Conservation (phyloP, 2,329 filamentous ascomycete species). For the Knoxdaviesia capensis region DNA sequence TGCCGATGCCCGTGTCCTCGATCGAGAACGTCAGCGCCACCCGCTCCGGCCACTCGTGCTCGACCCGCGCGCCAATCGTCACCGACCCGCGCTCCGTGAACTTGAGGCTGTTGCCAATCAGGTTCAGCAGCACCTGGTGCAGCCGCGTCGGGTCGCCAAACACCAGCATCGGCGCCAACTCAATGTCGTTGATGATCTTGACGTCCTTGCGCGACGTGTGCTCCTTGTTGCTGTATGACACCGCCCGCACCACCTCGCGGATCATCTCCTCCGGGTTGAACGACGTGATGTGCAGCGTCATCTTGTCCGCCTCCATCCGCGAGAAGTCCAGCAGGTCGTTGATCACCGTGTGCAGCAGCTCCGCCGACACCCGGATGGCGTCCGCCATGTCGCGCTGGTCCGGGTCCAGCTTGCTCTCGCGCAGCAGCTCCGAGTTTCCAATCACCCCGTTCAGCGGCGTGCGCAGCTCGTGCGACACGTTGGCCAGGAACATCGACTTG, state of each 20-base stretch:
- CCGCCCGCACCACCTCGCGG: conserved; percentile 43
- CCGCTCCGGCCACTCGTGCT: conserved; percentile 47
- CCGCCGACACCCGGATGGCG: conserved; percentile 69
- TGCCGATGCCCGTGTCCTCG: conserved; percentile 78
- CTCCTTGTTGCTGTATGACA: conserved; percentile 44
- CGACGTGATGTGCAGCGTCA: conserved; percentile 57
- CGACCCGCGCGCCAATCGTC: conserved; percentile 58
- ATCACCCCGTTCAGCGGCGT: conserved; percentile 78
- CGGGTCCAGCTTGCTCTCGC: conserved; percentile 52
- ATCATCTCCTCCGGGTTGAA: conserved; percentile 50
- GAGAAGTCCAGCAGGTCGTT: conserved; percentile 95
- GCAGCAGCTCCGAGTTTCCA: conserved; percentile 66
- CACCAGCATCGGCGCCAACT: conserved; percentile 51
- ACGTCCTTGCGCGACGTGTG: conserved; percentile 42
- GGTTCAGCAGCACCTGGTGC: conserved; percentile 55
- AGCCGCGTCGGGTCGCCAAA: conserved; percentile 46
- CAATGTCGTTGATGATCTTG: conserved; percentile 49
- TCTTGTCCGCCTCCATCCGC: conserved; percentile 75
- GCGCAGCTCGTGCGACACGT: conserved; percentile 63
- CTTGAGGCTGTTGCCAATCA: conserved; percentile 85
- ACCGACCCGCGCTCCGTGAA: conserved; percentile 79
- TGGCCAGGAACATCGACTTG: conserved; percentile 63
- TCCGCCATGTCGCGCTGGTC: conserved; percentile 76
- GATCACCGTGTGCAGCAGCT: conserved; percentile 76
- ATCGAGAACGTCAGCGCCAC: conserved; percentile 72